Evolutionary conservation across 768 basidiomycete species (phyloP), one percentile per base, ranked within the genome.

Genomic region (Punctularia strigosozonata): DNA sequence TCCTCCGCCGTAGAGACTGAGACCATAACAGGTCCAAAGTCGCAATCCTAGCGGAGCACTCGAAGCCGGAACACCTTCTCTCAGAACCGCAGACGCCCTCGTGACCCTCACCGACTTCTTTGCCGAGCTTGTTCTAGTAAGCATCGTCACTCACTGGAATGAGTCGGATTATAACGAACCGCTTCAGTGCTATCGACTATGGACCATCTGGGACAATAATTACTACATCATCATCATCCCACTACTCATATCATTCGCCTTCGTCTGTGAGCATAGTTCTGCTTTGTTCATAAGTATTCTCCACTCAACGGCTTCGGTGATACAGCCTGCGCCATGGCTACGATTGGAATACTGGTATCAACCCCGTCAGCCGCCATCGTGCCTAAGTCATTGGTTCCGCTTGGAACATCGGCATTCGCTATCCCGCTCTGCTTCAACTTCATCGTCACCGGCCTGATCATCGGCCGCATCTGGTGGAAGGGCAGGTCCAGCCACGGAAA

Each of bases 151-250:
- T n/a, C n/a, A n/a, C n/a, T n/a, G n/a, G n/a, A n/a, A n/a, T n/a
- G n/a, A n/a, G n/a, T n/a, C n/a, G n/a, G n/a, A n/a, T n/a, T n/a
- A n/a, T n/a, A n/a, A n/a, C n/a, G n/a, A n/a, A n/a, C n/a, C n/a
- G n/a, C n/a, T n/a, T n/a, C n/a, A n/a, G n/a, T n/a, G n/a, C 21
- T 66, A 65, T 39, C 66, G 68, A 24, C 65, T 62, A 48, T 68
- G 61, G 56, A 46, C 62, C 43, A 33, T 68, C 33, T 68, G 65
- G 63, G 54, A 46, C 2, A 49, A 44, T 35, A 60, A 55, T 25
- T 56, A 56, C 40, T 55, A 50, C 40, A 31, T 67, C 25, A 36
- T 58, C 21, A 26, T 62, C 18, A 31, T 65, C 2, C 66, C 65
- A 2, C 30, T 57, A 37, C 48, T 66, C 10, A 43, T 56, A 6